Base-by-base conservation (phyloP, 2,329 filamentous ascomycete species). In the Cucurbitaria berberidis region DNA sequence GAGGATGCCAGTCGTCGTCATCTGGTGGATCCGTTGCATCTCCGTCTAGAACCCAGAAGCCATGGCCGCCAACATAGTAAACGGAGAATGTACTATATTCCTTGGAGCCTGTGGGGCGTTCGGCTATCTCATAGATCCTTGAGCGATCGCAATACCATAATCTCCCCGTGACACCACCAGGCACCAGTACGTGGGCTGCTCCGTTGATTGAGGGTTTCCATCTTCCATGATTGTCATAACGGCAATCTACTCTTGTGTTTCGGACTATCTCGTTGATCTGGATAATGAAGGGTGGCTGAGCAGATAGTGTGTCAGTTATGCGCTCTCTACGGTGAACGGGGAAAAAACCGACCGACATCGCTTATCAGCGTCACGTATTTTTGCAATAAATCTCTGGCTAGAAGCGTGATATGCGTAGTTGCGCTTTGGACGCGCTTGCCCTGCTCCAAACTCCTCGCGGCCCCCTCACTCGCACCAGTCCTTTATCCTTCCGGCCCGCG, bases 401-500 rank as follows among this genome's bases (percentile, higher is more conserved):
- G 47, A 36, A 30, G 42, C 47, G 27, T 13, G 43, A 15, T 43
- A 42, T 55, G 51, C 38, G 44, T 42, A 48, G 39, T 4, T 52
- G 55, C 55, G 43, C 55, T 45, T 48, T 45, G 49, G 29, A 50
- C 50, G 43, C 43, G 38, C 41, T 58, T 53, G 45, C 26, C 45
- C 48, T 30, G 48, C 48, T 60, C 53, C 36, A 50, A 44, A 21
- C 35, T 39, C 35, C 19, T 24, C 22, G 19, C 46, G 30, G 30
- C 30, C 30, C 51, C 42, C 53, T 61, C 60, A 59, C 48, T 34
- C 43, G 29, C 36, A 43, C 30, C 48, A 51, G 36, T 41, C 29
- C 64, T 74, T 73, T 74, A 74, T 70, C 61, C 34, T 58, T 49
- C 29, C 8, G 11, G 26, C 43, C 51, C 16, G n/a, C 34, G 15